Base-by-base conservation (phyloP, 352 stramenopile genomes). In the Saprolegnia diclina region DNA sequence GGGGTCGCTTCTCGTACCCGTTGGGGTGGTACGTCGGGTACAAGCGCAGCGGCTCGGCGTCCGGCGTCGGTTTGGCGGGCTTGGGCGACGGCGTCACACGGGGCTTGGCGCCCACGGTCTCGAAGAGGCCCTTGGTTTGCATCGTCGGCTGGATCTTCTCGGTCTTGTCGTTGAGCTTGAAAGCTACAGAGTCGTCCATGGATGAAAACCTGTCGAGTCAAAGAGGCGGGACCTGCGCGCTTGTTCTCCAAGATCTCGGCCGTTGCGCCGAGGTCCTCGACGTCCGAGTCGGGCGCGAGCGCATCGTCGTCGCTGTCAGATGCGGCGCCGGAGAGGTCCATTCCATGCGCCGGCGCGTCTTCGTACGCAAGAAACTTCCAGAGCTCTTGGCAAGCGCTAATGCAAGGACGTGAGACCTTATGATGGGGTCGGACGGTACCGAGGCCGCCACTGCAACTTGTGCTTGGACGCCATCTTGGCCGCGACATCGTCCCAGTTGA, bases 321-420 rank as follows among this genome's bases (percentile, higher is more conserved):
- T 11, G 54, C 57, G 16, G 69, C 54, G 32, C 66, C 46, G 1
- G 53, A 61, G 14, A 40, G 19, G 19, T 61, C 53, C 53, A 40
- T 61, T 16, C 32, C 46, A 32, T 1, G 14, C 10, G 0, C 4
- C 3, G 67, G 56, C 10, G 71, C 38, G 32, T 84, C 55, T 0
- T 73, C 80, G 59, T 91, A 91, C n/a, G 83, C 78, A 40, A 91
- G 65, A 54, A 85, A 91, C 72, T 90, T 91, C 83, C 83, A 91
- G 22, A 90, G 73, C 19, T 70, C 13, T 67, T 89, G 83, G 35
- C 81, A 89, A 3, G 85, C 77, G 38, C 62, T 66, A 65, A 0
- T 79, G 50, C 13, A 57, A 72, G 44, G 87, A 61, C 21, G 35
- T 42, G 4, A 61, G 22, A 42, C 35, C 11, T 10, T 18, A 32